Conservation (phyloP, 2,329 filamentous ascomycete genomes). For the Aspergillus aculeatus region DNA sequence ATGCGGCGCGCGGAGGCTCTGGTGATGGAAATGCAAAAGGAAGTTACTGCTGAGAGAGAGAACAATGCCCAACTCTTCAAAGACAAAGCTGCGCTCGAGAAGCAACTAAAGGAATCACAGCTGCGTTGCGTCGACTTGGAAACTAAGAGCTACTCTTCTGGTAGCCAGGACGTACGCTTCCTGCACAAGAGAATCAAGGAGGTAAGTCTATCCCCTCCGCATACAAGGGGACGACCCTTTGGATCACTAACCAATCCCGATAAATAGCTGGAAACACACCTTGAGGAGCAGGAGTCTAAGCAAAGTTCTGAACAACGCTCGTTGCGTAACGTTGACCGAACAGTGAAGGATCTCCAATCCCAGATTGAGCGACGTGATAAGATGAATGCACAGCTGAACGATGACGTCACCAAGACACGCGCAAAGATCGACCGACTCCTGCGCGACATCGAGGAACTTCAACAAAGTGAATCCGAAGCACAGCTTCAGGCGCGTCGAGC, state of each 20-base stretch:
- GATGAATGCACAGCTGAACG: slow-evolving; percentile 72
- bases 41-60: slow-evolving; percentile 83
- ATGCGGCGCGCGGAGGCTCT: slow-evolving; percentile 93
- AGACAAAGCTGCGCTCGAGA: slow-evolving; percentile 86
- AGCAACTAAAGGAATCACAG: slow-evolving; percentile 85
- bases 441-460: slow-evolving; percentile 87
- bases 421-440: slow-evolving; percentile 91
- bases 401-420: slow-evolving; percentile 80
- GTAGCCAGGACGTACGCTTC: slow-evolving; percentile 93
- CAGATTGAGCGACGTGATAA: slow-evolving; percentile 95
- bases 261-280: slow-evolving; percentile 75
- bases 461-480: slow-evolving; percentile 77
- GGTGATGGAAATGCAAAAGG: slow-evolving; percentile 85
- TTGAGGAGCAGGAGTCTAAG: slow-evolving; percentile 78
- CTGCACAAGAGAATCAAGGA: slow-evolving; percentile 92
- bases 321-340: slow-evolving; percentile 88
- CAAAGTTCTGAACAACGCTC: slow-evolving; percentile 80
- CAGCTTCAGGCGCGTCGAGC: slow-evolving; percentile 81
- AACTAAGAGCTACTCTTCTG: slow-evolving; percentile 93
- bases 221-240: background rate
- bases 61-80: slow-evolving; percentile 77
- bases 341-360: slow-evolving; percentile 85
- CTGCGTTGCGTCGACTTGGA: slow-evolving; percentile 88
- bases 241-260: slow-evolving; percentile 21
- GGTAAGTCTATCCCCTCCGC: slow-evolving; percentile 54